Percentiles rank a stretch among this genome's conserved stretches.
Evolutionary conservation across 179 eudicot species (phyloP).

Genomic region (Amaranthus tricolor): DNA sequence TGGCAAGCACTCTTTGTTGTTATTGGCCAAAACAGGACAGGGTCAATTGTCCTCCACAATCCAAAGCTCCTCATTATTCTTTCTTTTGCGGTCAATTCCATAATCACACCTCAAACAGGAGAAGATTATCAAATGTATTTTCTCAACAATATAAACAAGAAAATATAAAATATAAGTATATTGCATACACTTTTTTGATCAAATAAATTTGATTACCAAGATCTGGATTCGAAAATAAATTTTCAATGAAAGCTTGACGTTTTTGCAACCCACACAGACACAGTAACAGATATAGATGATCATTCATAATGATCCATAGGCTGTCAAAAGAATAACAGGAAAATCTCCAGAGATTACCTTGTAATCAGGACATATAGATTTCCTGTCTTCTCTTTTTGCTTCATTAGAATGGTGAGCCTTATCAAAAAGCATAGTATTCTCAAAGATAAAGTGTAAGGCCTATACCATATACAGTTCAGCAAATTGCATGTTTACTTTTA

Average conservation of each 20-base stretch:
- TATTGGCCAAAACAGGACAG: no score
- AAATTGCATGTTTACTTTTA: constrained; percentile 17
- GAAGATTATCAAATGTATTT: no score
- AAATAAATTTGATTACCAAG: no score
- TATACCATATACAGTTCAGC: constrained; percentile 12
- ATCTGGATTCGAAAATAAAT: not conserved
- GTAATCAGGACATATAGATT: constrained; percentile 20
- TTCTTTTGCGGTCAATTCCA: no score
- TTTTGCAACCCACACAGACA: not conserved
- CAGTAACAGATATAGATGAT: not conserved
- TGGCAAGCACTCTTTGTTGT: no score
- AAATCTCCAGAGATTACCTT: constrained; percentile 23
- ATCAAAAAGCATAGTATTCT: constrained; percentile 17
- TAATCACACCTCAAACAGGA: no score
- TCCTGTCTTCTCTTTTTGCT: constrained; percentile 17
- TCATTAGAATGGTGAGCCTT: constrained; percentile 11
- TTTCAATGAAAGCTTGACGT: no score
- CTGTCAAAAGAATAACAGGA: constrained; percentile 23
- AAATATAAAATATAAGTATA: no score
- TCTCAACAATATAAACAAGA: not conserved
- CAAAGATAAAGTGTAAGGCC: not conserved
- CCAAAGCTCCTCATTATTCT: no score
- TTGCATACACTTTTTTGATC: not conserved
- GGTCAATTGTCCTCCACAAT: no score
- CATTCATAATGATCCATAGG: constrained; percentile 9